Base-by-base conservation (phyloP, 1,284 basidiomycete species). In the Takashimella koratensis region DNA sequence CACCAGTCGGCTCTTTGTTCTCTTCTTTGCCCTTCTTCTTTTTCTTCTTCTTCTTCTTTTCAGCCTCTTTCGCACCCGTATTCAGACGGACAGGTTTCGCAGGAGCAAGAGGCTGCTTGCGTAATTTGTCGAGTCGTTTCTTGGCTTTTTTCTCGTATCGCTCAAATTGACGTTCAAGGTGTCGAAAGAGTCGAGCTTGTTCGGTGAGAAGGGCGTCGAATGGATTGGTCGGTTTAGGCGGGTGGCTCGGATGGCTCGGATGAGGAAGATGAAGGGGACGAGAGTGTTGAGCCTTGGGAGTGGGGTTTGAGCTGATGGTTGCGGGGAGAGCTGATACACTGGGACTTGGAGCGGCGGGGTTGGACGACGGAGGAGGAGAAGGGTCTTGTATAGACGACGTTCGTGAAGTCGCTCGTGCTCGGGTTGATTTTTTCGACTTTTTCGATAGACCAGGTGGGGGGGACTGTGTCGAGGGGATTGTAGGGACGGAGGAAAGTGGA, bases 161-260 rank as follows among this genome's bases (percentile, higher is more conserved):
- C 8, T 36, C 30, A 36, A 36, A 36, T 16, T 16, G 30, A 36
- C 30, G 30, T 36, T 68, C 63, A 39, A 70, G 61, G 43, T 67
- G 63, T 27, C 49, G 47, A 57, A 68, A 66, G 42, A 70, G 60
- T 48, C 64, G 66, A 23, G 58, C 50, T 43, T 66, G 63, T 49
- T 70, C 62, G 44, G 51, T 26, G 44, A 65, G 65, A 43, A 66
- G 68, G 26, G 58, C 56, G 25, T 65, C 54, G 20, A 58, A 48
- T 25, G 11, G 43, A 25, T 45, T 23, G 43, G 43, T 21, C n/a
- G 5, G 43, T n/a, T 11, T 20, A 21, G 43, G n/a, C 16, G 20
- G 43, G 40, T 19, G 41, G 41, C n/a, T 42, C n/a, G 41, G n/a
- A 19, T 6, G 41, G 41, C 22, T 42, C 10, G 30, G 30, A 8